Evolutionary conservation across 106 monocot genomes (phyloP), one percentile per base, ranked within the genome.

Genomic region (Chionographis japonica): DNA sequence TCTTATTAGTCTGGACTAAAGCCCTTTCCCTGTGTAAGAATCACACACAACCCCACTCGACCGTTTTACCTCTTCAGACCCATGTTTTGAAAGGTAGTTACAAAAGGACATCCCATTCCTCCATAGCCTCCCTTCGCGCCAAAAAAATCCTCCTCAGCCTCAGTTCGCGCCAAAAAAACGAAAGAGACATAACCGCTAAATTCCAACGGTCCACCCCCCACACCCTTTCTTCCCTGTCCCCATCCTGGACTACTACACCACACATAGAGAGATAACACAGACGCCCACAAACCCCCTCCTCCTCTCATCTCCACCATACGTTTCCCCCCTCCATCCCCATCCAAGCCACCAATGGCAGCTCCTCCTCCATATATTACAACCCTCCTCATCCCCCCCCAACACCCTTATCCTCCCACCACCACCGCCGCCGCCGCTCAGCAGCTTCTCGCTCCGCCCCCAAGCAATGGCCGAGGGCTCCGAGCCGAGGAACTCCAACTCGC

Each of bases 401-500:
- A 13, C 51, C 65, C 20, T 52, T 66, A 52, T 52, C 65, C n/a
- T 42, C 37, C 12, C 37, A 18, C 18, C 27, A 8, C 13, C 46
- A 40, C 19, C 39, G 4, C 50, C 16, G 12, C 3, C 35, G 9
- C 63, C 50, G 46, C 40, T 40, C 27, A 20, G 13, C 12, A 37
- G 10, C 49, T 67, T 27, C 49, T 58, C 8, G 6, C 52, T 10
- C 54, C 40, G 17, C 61, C 37, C 39, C 17, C 46, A 46, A 16
- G 64, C 52, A 16, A 75, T 75, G 78, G 78, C 74, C 0, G 74
- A 58, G 2, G 12, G 8, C 16, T 54, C 73, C 52, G 71, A 55
- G n/a, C 12, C 50, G 42, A 42, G 73, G 20, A 62, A 60, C 52
- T 37, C 68, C 58, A 91, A 88, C 64, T 54, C 52, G 27, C 79